A percentile compares a stretch with the other conserved stretches of the same genome.
These are phyloP conservation scores for Mycothermus thermophilus DNA, from an alignment of 495 filamentous ascomycete genomes.

Conservation along the genomic window DNA sequence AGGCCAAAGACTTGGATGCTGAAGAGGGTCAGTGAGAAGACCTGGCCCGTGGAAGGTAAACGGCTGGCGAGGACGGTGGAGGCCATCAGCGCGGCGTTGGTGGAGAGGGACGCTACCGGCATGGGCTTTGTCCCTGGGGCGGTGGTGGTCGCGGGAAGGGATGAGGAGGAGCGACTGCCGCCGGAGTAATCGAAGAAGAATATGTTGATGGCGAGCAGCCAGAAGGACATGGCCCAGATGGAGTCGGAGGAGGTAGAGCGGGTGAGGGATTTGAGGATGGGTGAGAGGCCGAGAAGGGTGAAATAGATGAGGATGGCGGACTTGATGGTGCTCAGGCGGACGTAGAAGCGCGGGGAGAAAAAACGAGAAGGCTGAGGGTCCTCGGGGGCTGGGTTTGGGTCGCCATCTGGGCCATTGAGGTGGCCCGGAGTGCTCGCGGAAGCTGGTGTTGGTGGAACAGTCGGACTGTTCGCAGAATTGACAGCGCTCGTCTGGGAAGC, in stretches of 20 bases:
- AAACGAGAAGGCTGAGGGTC: slow-evolving; percentile 5
- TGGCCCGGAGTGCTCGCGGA: slow-evolving; percentile 1
- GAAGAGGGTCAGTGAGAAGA: slow-evolving; percentile 91
- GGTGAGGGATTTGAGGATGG: slow-evolving; percentile 88
- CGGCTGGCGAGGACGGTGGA: slow-evolving; percentile 73
- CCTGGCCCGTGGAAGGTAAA: slow-evolving; percentile 76
- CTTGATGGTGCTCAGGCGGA: slow-evolving; percentile 46
- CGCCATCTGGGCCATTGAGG: slow-evolving; percentile 4
- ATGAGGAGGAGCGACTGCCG: slow-evolving; percentile 14
- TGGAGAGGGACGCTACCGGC: slow-evolving; percentile 71
- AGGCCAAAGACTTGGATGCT: slow-evolving; percentile 94
- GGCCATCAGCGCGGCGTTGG: slow-evolving; percentile 90
- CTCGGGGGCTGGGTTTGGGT: neutral
- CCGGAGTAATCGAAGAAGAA: slow-evolving; percentile 92
- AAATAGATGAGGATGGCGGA: slow-evolving; percentile 90
- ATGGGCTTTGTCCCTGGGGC: slow-evolving; percentile 28
- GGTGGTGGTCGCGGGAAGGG: neutral
- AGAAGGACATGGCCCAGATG: slow-evolving; percentile 93
- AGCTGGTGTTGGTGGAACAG: slow-evolving; percentile 5
- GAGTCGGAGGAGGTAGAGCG: slow-evolving; percentile 78
- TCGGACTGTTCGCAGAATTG: slow-evolving; percentile 12
- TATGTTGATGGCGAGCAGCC: slow-evolving; percentile 87
- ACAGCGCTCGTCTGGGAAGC: slow-evolving; percentile 14
- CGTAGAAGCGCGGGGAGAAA: slow-evolving; percentile 25
- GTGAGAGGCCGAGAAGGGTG: slow-evolving; percentile 75